Evolutionary conservation across 352 stramenopile genomes (phyloP).

Genomic region (Pythium biforme): DNA sequence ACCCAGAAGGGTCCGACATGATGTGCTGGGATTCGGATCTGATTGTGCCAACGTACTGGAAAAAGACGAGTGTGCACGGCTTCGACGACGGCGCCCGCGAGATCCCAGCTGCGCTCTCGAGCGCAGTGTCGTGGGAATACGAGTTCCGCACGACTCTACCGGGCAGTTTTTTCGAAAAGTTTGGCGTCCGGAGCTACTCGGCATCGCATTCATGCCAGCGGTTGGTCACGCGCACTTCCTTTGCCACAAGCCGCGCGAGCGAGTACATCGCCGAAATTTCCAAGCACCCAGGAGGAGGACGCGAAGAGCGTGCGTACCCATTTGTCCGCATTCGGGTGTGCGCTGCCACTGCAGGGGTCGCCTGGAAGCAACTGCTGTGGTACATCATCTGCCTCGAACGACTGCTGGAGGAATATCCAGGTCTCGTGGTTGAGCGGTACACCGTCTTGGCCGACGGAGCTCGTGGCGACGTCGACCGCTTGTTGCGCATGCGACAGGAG

Average conservation of each 20-base stretch:
- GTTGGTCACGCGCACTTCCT: background rate
- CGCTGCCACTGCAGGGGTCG: background rate
- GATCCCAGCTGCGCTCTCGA: background rate
- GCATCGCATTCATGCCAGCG: background rate
- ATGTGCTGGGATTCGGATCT: conserved; percentile 14
- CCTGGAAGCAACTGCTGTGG: conserved; percentile 15
- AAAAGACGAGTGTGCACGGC: background rate
- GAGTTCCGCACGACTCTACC: conserved; percentile 3
- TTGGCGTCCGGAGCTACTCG: conserved; percentile 18
- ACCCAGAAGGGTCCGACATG: background rate
- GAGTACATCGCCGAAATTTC: background rate
- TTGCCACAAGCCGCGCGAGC: background rate
- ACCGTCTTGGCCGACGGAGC: background rate
- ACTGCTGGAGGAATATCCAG: conserved; percentile 9
- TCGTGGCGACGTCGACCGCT: background rate
- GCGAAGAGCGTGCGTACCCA: background rate
- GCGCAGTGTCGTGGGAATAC: conserved; percentile 14
- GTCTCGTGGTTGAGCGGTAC: conserved; percentile 4
- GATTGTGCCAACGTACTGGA: conserved; percentile 22
- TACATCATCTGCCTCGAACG: conserved; percentile 7
- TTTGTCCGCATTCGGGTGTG: background rate
- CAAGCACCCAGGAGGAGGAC: background rate
- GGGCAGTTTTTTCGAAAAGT: conserved; percentile 7
- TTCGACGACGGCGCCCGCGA: too few species aligned
- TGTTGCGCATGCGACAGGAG: background rate